Percentiles rank a stretch among this genome's conserved stretches.
These are phyloP conservation scores for Cylindrotheca closterium DNA, from an alignment of 108 stramenopile species.

Conservation along the genomic window DNA sequence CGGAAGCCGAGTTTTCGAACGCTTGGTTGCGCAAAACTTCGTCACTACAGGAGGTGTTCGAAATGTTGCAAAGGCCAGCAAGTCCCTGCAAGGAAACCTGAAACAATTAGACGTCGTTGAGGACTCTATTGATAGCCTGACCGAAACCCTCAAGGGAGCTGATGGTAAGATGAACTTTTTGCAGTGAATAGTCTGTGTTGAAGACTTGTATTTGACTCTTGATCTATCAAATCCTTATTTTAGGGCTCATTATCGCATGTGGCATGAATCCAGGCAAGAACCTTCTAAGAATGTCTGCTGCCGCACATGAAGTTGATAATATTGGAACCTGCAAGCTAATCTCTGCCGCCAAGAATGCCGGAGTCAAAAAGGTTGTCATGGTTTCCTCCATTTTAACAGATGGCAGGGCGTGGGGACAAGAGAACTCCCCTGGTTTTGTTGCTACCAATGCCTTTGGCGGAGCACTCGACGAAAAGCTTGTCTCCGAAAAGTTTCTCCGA, in stretches of 20 bases:
- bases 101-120: constrained; percentile 58
- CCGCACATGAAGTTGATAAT: constrained; percentile 82
- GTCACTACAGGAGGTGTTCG: constrained; percentile 72
- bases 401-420: constrained; percentile 78
- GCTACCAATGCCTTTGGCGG: constrained; percentile 84
- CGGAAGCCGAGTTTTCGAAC: constrained; percentile 72
- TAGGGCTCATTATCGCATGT: constrained; percentile 70
- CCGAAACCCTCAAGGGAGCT: constrained; percentile 49
- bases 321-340: constrained; percentile 74
- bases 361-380: constrained; percentile 78
- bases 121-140: constrained; percentile 52
- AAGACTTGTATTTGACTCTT: too few relatives aligned
- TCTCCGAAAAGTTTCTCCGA: constrained; percentile 69
- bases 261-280: constrained; percentile 75
- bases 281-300: constrained; percentile 73
- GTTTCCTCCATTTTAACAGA: constrained; percentile 79
- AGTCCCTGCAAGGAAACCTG: constrained; percentile 49
- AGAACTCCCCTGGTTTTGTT: constrained; percentile 77
- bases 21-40: constrained; percentile 38
- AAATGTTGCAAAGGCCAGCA: constrained; percentile 68
- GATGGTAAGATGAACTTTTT: too few relatives aligned
- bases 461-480: constrained; percentile 78
- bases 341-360: constrained; percentile 76
- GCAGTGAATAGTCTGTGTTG: too few relatives aligned
- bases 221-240: too few relatives aligned